Evolutionary conservation across 257 asterid species (phyloP).

Genomic region (Solanum clarkiae): DNA sequence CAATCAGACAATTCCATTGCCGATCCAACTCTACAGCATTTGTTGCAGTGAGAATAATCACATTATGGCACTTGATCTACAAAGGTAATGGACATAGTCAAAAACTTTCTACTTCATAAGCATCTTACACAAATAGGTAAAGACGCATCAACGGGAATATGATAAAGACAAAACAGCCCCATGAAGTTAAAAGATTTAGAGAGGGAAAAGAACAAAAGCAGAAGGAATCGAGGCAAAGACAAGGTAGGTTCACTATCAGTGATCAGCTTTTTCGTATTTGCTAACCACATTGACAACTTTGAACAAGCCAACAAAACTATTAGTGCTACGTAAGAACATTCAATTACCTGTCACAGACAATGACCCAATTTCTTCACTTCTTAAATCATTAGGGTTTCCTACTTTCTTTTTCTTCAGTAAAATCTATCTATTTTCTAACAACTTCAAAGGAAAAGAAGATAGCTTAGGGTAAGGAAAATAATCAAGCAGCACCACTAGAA

Average conservation of each 20-base stretch:
- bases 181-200: not conserved
- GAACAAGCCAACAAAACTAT: not conserved
- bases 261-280: not conserved
- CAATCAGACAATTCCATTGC: slow-evolving; percentile 67
- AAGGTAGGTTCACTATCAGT: not conserved
- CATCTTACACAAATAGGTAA: not conserved
- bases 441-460: not conserved
- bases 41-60: slow-evolving; percentile 61
- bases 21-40: slow-evolving; percentile 55
- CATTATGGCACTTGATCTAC: slow-evolving; percentile 83
- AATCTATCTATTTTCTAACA: not conserved
- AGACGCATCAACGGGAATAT: not conserved
- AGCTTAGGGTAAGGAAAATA: not conserved
- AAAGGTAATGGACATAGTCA: not conserved
- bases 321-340: not conserved
- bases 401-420: not conserved
- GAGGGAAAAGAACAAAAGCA: not conserved
- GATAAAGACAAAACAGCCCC: not conserved
- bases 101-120: not conserved
- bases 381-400: not conserved
- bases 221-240: not conserved
- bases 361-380: not conserved
- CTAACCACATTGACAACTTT: not conserved
- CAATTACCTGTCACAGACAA: not conserved
- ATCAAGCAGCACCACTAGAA: not conserved